Percentiles rank a stretch among this genome's conserved stretches.
Evolutionary conservation across 2,329 filamentous ascomycete species (phyloP).

Genomic region (Lachnellula occidentalis): DNA sequence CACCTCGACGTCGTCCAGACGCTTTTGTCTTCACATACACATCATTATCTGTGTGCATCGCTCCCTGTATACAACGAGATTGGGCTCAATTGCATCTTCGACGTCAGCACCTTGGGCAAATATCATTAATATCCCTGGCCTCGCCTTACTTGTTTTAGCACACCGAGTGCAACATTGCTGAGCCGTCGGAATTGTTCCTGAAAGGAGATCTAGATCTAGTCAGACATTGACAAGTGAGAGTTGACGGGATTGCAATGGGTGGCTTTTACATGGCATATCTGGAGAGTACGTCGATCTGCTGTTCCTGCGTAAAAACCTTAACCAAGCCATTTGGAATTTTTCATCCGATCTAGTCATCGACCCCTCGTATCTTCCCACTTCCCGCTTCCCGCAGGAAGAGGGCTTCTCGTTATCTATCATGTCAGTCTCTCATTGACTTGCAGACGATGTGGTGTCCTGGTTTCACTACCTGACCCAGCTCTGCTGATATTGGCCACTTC

Average conservation of each 20-base stretch:
- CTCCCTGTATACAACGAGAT: slow-evolving; percentile 39
- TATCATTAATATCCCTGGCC: slow-evolving; percentile 23
- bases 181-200: slow-evolving; percentile 19
- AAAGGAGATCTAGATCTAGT: slow-evolving; percentile 12
- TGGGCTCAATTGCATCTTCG: slow-evolving; percentile 50
- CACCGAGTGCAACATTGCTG: slow-evolving; percentile 13
- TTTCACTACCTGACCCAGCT: slow-evolving; percentile 17
- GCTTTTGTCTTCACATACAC: slow-evolving; percentile 28
- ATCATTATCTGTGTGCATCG: slow-evolving; percentile 31
- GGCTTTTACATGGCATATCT: slow-evolving; percentile 56
- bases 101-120: slow-evolving; percentile 21
- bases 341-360: slow-evolving; percentile 14
- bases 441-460: slow-evolving; percentile 7
- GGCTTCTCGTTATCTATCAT: slow-evolving; percentile 9
- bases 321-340: slow-evolving; percentile 21
- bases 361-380: not conserved
- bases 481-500: slow-evolving; percentile 2
- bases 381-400: slow-evolving; percentile 14
- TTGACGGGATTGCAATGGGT: slow-evolving; percentile 42
- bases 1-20: slow-evolving; percentile 31
- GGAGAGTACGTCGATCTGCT: slow-evolving; percentile 30
- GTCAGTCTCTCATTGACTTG: slow-evolving; percentile 7
- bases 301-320: slow-evolving; percentile 13
- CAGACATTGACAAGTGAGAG: slow-evolving; percentile 16
- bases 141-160: slow-evolving; percentile 24